Evolutionary conservation across 2,329 filamentous ascomycete genomes (phyloP).

Genomic region (Thermothelomyces thermophilus): DNA sequence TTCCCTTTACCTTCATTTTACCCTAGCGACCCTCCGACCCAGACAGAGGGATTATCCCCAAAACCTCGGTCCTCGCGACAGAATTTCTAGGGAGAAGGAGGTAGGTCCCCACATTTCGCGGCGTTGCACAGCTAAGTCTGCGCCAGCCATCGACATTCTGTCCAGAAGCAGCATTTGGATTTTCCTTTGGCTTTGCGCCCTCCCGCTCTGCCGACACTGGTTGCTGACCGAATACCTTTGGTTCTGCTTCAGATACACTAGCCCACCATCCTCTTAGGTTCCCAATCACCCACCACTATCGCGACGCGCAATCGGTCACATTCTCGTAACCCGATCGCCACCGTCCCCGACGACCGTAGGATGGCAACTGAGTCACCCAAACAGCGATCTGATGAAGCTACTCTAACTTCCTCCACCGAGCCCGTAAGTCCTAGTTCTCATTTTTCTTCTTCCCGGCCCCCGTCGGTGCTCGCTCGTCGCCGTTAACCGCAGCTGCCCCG

Average conservation of each 20-base stretch:
- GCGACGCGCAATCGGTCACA: conserved; percentile 17
- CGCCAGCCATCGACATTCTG: conserved; percentile 14
- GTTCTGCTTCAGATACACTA: conserved; percentile 5
- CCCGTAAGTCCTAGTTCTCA: conserved; percentile 34
- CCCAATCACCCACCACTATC: conserved; percentile 11
- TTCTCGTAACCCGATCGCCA: conserved; percentile 15
- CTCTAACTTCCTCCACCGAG: conserved; percentile 41
- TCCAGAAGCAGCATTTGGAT: not conserved
- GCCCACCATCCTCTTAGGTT: not conserved
- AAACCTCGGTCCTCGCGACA: conserved; percentile 5
- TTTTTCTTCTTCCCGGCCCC: not conserved
- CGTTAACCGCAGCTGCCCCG: conserved; percentile 26
- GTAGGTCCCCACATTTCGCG: conserved; percentile 7
- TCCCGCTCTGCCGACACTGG: not conserved
- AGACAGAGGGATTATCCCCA: conserved; percentile 2
- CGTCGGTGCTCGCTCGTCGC: conserved; percentile 8
- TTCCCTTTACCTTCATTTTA: conserved; percentile 1
- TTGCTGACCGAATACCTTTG: conserved; percentile 7
- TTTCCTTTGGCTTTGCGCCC: not conserved
- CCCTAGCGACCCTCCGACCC: not conserved
- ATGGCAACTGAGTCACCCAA: conserved; percentile 57
- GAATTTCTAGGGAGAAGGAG: conserved; percentile 5
- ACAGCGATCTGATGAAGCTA: conserved; percentile 48
- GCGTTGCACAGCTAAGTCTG: conserved; percentile 9
- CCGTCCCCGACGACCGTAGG: conserved; percentile 39